Conservation (phyloP, 192 early-diverging fungal species). For the Umbelopsis isabellina region DNA sequence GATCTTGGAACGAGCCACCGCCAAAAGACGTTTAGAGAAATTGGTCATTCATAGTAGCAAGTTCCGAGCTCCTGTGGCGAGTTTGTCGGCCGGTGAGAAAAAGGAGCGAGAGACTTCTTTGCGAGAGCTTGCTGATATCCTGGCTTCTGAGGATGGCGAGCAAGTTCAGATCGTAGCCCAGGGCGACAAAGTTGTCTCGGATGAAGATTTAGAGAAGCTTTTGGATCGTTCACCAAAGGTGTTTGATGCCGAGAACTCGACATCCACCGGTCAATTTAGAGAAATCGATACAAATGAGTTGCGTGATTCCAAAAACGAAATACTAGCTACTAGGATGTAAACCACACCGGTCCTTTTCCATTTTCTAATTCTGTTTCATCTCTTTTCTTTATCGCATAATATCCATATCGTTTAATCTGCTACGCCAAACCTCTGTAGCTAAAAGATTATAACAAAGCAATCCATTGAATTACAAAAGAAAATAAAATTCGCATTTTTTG, state of each 20-base stretch:
- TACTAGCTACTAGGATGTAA: slow-evolving; percentile 38
- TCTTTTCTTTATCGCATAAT: slow-evolving; percentile 8
- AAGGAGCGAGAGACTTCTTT: slow-evolving; percentile 51
- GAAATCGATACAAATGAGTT: slow-evolving; percentile 47
- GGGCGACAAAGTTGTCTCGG: slow-evolving; percentile 61
- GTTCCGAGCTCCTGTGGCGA: slow-evolving; percentile 63
- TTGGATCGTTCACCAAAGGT: slow-evolving; percentile 56
- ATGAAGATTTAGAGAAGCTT: slow-evolving; percentile 57
- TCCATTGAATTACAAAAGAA: too few relatives aligned
- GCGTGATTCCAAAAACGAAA: slow-evolving; percentile 55
- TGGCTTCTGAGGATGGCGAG: slow-evolving; percentile 74
- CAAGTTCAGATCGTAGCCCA: slow-evolving; percentile 58
- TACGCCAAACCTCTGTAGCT: too few relatives aligned
- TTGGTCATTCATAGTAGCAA: slow-evolving; percentile 90
- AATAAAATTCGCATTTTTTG: too few relatives aligned
- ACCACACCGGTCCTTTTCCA: background rate
- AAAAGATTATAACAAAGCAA: too few relatives aligned
- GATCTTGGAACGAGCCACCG: slow-evolving; percentile 79
- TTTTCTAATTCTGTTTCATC: background rate
- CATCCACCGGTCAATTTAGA: slow-evolving; percentile 42
- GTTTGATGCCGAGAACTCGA: slow-evolving; percentile 39
- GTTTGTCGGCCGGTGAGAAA: background rate
- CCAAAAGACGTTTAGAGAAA: slow-evolving; percentile 89
- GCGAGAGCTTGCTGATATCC: slow-evolving; percentile 73
- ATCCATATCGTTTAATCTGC: background rate